phyloP scores from a whole-genome alignment of 805 yeast species.

The Kuraishia borneana region DNA sequence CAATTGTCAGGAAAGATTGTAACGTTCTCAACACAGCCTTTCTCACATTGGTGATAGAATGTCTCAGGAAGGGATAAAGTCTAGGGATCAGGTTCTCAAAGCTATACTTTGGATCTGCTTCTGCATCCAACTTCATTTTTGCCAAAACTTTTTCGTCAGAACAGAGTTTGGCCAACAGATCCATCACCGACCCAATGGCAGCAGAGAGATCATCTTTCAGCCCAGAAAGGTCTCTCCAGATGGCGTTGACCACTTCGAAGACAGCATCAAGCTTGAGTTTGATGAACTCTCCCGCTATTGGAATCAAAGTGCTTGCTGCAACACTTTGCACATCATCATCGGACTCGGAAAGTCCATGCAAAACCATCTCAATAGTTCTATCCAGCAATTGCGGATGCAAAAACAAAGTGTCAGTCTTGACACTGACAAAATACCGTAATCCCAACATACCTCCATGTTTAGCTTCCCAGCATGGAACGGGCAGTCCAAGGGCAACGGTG shows the following conservation, averaged over 20 bases:
- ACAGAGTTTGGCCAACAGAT: constrained; percentile 78
- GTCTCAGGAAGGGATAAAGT: constrained; percentile 85
- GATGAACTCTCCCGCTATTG: constrained; percentile 86
- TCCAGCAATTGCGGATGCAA: constrained; percentile 45
- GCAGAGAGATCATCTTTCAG: constrained; percentile 89
- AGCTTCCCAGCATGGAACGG: constrained; percentile 82
- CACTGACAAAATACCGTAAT: constrained; percentile 81
- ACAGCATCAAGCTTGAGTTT: constrained; percentile 40
- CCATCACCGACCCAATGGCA: constrained; percentile 94
- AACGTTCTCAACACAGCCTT: constrained; percentile 78
- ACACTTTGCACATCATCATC: constrained; percentile 97
- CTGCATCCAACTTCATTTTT: constrained; percentile 54
- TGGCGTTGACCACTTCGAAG: constrained; percentile 44
- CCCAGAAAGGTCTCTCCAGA: constrained; percentile 85
- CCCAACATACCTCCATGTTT: constrained; percentile 98
- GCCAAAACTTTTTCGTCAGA: constrained; percentile 69
- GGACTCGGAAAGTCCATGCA: constrained; percentile 65
- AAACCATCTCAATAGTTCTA: constrained; percentile 70
- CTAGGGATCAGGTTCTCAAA: constrained; percentile 79
- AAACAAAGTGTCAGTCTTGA: constrained; percentile 68
- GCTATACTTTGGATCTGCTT: constrained; percentile 37
- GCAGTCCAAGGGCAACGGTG: constrained; percentile 24
- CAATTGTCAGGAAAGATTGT: constrained; percentile 55
- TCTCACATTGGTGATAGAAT: constrained; percentile 85
- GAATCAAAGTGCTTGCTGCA: constrained; percentile 85